These are phyloP conservation scores for Handroanthus guayacan DNA, from an alignment of 257 asterid genomes.

Conservation along the genomic window DNA sequence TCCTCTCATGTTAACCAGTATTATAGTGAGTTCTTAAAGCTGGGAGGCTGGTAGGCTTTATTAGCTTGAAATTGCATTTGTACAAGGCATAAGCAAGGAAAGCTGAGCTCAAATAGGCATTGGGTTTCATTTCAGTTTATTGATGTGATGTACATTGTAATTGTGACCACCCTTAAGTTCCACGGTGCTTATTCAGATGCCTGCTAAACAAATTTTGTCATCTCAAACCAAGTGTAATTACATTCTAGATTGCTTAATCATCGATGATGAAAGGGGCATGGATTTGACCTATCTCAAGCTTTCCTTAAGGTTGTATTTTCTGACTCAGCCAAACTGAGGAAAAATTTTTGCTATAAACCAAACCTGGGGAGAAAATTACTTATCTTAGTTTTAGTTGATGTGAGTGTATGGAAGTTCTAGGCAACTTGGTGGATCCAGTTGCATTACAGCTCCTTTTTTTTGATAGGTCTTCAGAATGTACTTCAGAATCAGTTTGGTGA, in stretches of 20 bases:
- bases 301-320: slow-evolving; percentile 4
- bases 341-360: background rate
- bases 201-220: background rate
- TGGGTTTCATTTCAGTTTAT: background rate
- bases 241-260: background rate
- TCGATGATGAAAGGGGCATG: background rate
- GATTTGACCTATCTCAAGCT: background rate
- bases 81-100: background rate
- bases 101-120: background rate
- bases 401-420: background rate
- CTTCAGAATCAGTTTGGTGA: background rate
- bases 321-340: background rate
- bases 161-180: background rate
- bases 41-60: background rate
- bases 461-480: background rate
- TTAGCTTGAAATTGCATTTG: background rate
- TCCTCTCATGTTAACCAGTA: background rate
- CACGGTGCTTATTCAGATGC: background rate
- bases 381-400: background rate
- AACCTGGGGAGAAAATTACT: background rate
- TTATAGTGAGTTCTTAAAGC: background rate
- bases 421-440: background rate
- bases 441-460: background rate
- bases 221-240: background rate
- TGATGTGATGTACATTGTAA: background rate